Evolutionary conservation across 441 rosid species (phyloP).

Genomic region (Kokia cookei): DNA sequence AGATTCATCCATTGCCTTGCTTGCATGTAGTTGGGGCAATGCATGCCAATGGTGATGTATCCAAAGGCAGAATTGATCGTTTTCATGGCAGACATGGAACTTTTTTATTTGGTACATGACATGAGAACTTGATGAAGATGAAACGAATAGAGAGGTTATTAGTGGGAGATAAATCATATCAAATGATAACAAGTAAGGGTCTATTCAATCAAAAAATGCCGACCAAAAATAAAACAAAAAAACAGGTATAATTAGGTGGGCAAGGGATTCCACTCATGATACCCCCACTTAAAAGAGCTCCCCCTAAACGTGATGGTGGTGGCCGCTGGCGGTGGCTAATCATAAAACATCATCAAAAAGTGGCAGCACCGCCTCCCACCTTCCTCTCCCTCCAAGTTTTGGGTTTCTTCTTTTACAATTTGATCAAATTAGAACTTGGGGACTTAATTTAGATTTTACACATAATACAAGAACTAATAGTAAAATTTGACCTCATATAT

Average conservation of each 20-base stretch:
- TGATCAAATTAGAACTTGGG: background rate
- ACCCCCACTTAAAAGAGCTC: background rate
- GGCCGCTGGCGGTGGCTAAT: slow-evolving; percentile 5
- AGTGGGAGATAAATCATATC: slow-evolving; percentile 23
- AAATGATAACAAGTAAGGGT: slow-evolving; percentile 19
- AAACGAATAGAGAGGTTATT: slow-evolving; percentile 22
- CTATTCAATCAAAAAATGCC: background rate
- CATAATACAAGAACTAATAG: no score
- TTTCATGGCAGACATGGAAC: slow-evolving; percentile 9
- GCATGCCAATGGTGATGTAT: background rate
- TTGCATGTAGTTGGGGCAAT: background rate
- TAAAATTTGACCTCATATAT: no score
- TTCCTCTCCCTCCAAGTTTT: background rate
- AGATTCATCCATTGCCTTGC: background rate
- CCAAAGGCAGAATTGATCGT: background rate
- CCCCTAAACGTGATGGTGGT: background rate
- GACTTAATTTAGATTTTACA: background rate
- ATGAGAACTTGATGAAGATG: slow-evolving; percentile 2
- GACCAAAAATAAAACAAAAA: background rate
- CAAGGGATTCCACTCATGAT: slow-evolving; percentile 12
- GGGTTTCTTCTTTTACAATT: background rate
- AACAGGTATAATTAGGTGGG: slow-evolving; percentile 11
- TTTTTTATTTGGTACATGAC: background rate
- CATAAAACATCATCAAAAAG: background rate
- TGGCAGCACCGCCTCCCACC: background rate